Conservation (phyloP, 2,329 filamentous ascomycete species). For the Elsinoe perseae region DNA sequence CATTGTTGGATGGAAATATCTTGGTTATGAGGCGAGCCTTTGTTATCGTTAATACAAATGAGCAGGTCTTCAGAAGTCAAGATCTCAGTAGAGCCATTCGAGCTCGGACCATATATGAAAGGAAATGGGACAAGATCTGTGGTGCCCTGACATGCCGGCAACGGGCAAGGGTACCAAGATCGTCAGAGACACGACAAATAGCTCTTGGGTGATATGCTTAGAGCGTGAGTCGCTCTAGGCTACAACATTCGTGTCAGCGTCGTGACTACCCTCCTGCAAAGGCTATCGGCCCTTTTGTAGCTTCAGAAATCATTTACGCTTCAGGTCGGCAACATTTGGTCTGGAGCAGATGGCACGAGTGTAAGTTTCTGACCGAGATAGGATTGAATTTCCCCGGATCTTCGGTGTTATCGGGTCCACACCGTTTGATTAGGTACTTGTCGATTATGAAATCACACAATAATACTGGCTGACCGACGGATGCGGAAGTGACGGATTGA, state of each 20-base stretch:
- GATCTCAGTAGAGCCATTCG: no score
- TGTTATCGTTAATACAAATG: no score
- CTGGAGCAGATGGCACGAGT: not conserved
- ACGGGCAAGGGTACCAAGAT: constrained; percentile 7
- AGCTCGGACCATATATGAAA: not conserved
- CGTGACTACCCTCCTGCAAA: not conserved
- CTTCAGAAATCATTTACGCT: not conserved
- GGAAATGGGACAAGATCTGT: not conserved
- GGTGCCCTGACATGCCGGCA: not conserved
- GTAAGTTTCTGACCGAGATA: not conserved
- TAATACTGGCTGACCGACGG: not conserved
- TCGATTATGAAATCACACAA: not conserved
- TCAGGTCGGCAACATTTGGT: not conserved
- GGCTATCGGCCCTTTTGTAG: not conserved
- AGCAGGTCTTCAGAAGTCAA: no score
- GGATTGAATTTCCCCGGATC: constrained; percentile 4
- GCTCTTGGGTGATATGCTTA: no score
- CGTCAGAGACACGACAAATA: not conserved
- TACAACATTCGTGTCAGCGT: not conserved
- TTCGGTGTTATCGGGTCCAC: not conserved
- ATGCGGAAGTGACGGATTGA: not conserved
- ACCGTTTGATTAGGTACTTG: not conserved
- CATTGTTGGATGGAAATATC: no score
- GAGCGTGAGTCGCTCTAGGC: not conserved
- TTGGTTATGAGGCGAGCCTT: no score